phyloP scores from a whole-genome alignment of 192 early-diverging fungal species.

The Obelidium mucronatum region DNA sequence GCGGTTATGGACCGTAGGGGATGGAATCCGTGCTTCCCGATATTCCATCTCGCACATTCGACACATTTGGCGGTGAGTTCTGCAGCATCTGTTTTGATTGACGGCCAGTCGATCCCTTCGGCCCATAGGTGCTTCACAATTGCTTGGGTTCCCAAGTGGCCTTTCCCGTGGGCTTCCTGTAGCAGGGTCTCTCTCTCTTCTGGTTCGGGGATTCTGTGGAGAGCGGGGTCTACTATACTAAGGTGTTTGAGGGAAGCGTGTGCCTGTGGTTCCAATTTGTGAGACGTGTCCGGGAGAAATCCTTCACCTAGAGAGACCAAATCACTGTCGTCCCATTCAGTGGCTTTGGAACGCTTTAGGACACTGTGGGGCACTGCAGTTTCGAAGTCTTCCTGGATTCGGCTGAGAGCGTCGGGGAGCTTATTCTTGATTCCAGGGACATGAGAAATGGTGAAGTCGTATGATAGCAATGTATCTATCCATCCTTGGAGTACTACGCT shows the following conservation, averaged over 20 bases:
- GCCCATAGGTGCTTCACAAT: background rate
- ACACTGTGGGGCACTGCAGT: background rate
- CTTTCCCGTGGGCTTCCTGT: background rate
- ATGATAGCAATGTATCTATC: background rate
- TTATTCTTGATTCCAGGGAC: slow-evolving; percentile 7
- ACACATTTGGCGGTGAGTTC: background rate
- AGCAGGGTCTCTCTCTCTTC: background rate
- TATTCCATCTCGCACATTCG: slow-evolving; percentile 4
- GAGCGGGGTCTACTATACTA: background rate
- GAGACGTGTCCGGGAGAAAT: background rate
- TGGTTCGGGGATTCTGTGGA: background rate
- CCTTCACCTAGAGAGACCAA: background rate
- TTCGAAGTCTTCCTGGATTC: background rate
- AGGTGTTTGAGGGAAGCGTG: background rate
- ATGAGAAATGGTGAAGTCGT: background rate
- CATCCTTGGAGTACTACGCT: slow-evolving; percentile 8
- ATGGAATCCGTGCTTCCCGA: slow-evolving; percentile 3
- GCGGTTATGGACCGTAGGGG: background rate
- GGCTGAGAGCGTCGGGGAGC: background rate
- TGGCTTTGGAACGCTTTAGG: background rate
- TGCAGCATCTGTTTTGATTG: background rate
- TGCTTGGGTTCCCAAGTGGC: background rate
- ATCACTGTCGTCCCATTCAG: background rate
- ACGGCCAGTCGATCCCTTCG: background rate
- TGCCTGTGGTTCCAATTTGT: background rate